Evolutionary conservation across 148 eudicot species (phyloP).

Genomic region (Simmondsia chinensis): DNA sequence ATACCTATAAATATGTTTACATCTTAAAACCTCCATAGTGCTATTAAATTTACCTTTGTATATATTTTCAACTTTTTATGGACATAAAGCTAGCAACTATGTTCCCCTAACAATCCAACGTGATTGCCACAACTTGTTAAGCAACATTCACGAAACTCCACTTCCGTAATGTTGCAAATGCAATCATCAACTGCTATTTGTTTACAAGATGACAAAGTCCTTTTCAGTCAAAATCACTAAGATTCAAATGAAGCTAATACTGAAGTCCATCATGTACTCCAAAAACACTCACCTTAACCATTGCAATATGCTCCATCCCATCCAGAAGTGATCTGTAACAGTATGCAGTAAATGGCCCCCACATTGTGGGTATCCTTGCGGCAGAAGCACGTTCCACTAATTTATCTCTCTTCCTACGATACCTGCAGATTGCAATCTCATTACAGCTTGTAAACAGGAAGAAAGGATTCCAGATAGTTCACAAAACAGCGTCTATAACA

Average conservation of each 20-base stretch:
- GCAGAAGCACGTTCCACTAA: slow-evolving; percentile 65
- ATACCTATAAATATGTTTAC: too few species aligned
- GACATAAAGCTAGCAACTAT: too few species aligned
- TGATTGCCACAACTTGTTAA: too few species aligned
- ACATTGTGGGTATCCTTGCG: slow-evolving; percentile 73
- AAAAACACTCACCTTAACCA: slow-evolving; percentile 68
- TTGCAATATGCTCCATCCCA: slow-evolving; percentile 88
- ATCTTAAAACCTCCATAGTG: too few species aligned
- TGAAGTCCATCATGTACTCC: not conserved
- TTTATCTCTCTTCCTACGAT: slow-evolving; percentile 74
- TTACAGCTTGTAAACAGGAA: not conserved
- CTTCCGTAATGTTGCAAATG: too few species aligned
- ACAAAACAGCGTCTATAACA: not conserved
- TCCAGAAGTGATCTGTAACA: slow-evolving; percentile 77
- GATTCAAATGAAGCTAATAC: not conserved
- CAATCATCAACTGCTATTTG: too few species aligned
- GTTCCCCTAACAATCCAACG: too few species aligned
- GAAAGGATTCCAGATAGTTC: not conserved
- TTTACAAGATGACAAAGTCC: too few species aligned
- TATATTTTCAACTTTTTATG: too few species aligned
- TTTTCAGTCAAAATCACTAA: not conserved
- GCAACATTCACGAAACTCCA: too few species aligned
- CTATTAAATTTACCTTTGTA: too few species aligned
- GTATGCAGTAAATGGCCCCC: slow-evolving; percentile 83
- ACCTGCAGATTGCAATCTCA: slow-evolving; percentile 32